phyloP scores from a whole-genome alignment of 768 basidiomycete species.

The Amanita phalloides region DNA sequence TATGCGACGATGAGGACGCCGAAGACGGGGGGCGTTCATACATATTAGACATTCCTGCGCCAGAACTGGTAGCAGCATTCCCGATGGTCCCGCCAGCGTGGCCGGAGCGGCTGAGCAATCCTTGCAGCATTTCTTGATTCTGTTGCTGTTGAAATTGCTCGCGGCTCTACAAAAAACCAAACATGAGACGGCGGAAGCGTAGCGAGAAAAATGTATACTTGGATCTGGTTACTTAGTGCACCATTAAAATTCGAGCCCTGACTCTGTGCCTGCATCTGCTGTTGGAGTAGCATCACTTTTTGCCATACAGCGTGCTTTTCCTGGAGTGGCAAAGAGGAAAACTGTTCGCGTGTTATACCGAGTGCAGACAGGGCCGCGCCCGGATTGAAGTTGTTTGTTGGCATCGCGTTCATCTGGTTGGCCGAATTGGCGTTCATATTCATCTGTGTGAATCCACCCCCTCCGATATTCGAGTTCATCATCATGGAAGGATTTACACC shows the following conservation, averaged over 20 bases:
- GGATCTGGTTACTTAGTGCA: background rate
- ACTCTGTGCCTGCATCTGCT: slow-evolving; percentile 10
- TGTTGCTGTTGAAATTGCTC: slow-evolving; percentile 7
- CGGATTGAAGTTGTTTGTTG: slow-evolving; percentile 4
- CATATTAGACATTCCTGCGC: slow-evolving; percentile 7
- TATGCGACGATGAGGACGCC: slow-evolving; percentile 14
- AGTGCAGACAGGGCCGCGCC: slow-evolving; percentile 7
- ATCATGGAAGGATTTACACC: slow-evolving; percentile 9
- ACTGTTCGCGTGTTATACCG: slow-evolving; percentile 21
- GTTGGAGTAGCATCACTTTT: slow-evolving; percentile 12
- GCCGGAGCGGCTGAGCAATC: slow-evolving; percentile 1
- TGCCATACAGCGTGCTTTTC: slow-evolving; percentile 16
- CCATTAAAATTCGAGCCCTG: background rate
- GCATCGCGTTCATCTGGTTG: slow-evolving; percentile 7
- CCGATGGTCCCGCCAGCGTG: background rate
- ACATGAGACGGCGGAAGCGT: background rate
- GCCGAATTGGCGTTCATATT: slow-evolving; percentile 7
- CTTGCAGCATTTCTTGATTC: slow-evolving; percentile 6
- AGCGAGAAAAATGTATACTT: background rate
- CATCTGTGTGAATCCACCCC: slow-evolving; percentile 6
- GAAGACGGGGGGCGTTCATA: slow-evolving; percentile 9
- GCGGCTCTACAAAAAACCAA: background rate
- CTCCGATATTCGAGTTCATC: slow-evolving; percentile 8
- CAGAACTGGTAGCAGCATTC: slow-evolving; percentile 3
- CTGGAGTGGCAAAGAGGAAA: slow-evolving; percentile 12